Base-by-base conservation (phyloP, 225 moss, liverwort and hornwort species). In the Marchantia paleacea region DNA sequence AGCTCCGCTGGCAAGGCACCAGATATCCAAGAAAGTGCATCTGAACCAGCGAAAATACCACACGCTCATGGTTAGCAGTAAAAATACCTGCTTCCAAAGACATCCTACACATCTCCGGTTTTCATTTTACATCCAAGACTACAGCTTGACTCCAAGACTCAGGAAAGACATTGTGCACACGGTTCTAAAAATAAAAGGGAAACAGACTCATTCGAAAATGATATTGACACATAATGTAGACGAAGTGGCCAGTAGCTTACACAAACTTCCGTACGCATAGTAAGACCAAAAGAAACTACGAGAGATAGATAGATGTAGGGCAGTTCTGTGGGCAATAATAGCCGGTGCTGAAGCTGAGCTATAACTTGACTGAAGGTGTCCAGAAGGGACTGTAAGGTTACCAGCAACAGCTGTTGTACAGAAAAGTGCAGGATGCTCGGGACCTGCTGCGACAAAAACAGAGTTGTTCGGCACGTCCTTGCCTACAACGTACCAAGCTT, bases 381-480 rank as follows among this genome's bases (percentile, higher is more conserved):
- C n/a, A 24, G 12, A 12, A 69, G 25, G 73, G n/a, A 57, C 47
- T 30, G 64, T 10, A 68, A 52, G 51, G 70, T 64, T 92, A 94
- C 97, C 97, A 81, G 95, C 90, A 77, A 95, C 87, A 62, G 93
- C 95, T 82, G 93, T 87, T 70, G 83, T 84, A 89, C 90, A 92
- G 84, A 91, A 91, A 51, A 95, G 90, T 64, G 93, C 93, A 80
- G 89, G 84, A 83, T 97, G 95, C 71, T 92, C 82, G 0, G 94
- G 87, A 74, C 97, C 97, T 3, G 73, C 65, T 16, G 97, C 95
- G 52, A 97, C 95, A 78, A 91, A 95, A 48, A 97, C 88, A 9
- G 58, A 55, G 60, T 95, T 93, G n/a, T 90, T 88, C 15, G 64
- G 76, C 6, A 97, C 84, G 79, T 97, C 95, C 83, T 97, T 97